A percentile compares a stretch with the other conserved stretches of the same genome.
Conservation (phyloP, 352 stramenopile species). For the Pythium grandisporangium region DNA sequence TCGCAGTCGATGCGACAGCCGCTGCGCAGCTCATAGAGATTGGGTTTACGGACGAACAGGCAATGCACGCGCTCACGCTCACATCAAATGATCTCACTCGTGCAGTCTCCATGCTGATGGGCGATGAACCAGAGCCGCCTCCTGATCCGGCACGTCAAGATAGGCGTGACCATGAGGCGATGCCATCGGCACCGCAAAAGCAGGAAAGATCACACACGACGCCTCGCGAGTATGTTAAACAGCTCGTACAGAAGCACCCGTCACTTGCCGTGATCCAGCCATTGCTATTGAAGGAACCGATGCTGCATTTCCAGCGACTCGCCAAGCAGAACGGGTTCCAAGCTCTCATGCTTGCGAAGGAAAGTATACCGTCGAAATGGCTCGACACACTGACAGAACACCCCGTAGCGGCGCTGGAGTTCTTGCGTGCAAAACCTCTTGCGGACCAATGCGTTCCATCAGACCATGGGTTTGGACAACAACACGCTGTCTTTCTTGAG, state of each 20-base stretch:
- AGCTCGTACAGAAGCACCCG: conserved; percentile 7
- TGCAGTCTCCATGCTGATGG: conserved; percentile 30
- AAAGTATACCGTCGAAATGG: conserved; percentile 21
- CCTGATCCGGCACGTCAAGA: no score
- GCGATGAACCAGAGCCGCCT: conserved; percentile 13
- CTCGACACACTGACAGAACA: conserved; percentile 40
- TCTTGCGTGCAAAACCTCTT: conserved; percentile 22
- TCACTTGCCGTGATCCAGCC: conserved; percentile 8
- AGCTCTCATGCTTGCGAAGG: conserved; percentile 38
- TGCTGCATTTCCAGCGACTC: conserved; percentile 18
- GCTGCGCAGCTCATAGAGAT: conserved; percentile 49
- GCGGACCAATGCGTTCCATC: no score
- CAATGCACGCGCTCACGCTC: conserved; percentile 16
- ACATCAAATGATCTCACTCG: conserved; percentile 21
- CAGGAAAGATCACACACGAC: not conserved
- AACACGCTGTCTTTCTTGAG: no score
- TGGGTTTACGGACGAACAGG: conserved; percentile 29
- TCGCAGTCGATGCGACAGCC: no score
- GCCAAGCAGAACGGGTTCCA: conserved; percentile 27
- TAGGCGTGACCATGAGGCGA: no score
- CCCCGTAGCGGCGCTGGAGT: conserved; percentile 20
- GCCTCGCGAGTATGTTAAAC: conserved; percentile 1
- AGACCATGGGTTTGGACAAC: no score
- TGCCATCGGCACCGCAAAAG: not conserved
- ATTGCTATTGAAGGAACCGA: conserved; percentile 10